phyloP scores from a whole-genome alignment of 805 yeast genomes.

The Tetrapisispora taiwanensis region DNA sequence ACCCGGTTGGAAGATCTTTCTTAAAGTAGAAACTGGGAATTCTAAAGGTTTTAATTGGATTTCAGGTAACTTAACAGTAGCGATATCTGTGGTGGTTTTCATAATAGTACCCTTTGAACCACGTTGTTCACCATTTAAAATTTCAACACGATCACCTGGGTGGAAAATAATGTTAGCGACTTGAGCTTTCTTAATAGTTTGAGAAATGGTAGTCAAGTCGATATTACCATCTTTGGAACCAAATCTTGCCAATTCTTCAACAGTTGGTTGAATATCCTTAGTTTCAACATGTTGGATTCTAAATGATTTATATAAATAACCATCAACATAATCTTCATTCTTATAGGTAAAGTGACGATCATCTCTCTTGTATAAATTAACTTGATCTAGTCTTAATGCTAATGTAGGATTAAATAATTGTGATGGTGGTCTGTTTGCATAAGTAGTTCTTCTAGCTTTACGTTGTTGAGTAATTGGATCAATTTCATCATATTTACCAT shows the following conservation, averaged over 20 bases:
- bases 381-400: constrained; percentile 76
- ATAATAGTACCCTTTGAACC: constrained; percentile 78
- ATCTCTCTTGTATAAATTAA: constrained; percentile 56
- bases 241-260: constrained; percentile 81
- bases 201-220: constrained; percentile 78
- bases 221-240: constrained; percentile 77
- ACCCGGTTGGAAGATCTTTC: constrained; percentile 82
- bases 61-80: constrained; percentile 39
- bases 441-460: constrained; percentile 41
- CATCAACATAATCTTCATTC: constrained; percentile 84
- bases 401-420: constrained; percentile 81
- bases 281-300: constrained; percentile 73
- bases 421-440: constrained; percentile 71
- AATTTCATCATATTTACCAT: constrained; percentile 54
- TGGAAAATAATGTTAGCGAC: constrained; percentile 57
- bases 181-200: constrained; percentile 60
- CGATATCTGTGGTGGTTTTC: constrained; percentile 51
- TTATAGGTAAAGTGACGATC: constrained; percentile 59
- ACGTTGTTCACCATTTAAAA: constrained; percentile 86
- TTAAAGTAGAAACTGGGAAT: constrained; percentile 68
- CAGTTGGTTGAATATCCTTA: constrained; percentile 71
- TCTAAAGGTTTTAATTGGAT: constrained; percentile 52
- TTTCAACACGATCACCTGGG: constrained; percentile 90
- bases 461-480: constrained; percentile 44
- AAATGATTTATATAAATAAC: constrained; percentile 78